Base-by-base conservation (phyloP, 1,284 basidiomycete genomes). In the Austroboletus niveus region DNA sequence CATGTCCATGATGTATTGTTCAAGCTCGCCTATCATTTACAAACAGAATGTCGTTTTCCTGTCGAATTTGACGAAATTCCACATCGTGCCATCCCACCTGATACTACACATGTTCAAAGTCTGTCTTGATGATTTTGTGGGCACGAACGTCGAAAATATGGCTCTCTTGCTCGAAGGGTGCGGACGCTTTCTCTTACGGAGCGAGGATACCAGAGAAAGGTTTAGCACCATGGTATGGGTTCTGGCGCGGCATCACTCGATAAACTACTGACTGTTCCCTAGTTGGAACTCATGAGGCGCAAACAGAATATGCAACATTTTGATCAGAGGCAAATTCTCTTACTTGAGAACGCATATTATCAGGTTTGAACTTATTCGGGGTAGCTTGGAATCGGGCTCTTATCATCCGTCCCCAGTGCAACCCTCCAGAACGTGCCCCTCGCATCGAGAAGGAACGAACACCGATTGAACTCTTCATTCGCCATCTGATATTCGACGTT, bases 311-410 rank as follows among this genome's bases (percentile, higher is more conserved):
- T 92, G 70, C 87, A 92, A 58, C 93, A 98, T 64, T 83, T 99
- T 39, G 95, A 99, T 69, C 87, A 92, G 63, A 79, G 94, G 11
- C 93, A 97, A 62, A 75, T 87, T 5, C 78, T 98, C 29, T 74
- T 98, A 59, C 81, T 99, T 31, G 97, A 99, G 71, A 99, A 99
- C 67, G 97, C 97, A 0, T 99, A 98, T 70, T 99, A 98, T 68
- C 94, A 94, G 79, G 92, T 92, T 54, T 51, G 73, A 63, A 24
- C 14, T 35, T 29, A 4, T 5, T 17, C 31, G 27, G 46, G 4
- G 47, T 12, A 35, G 20, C 15, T 41, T 39, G 11, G 47, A n/a
- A 40, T 27, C 48, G 30, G 30, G 39, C 38, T 35, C 54, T 59
- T 54, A 54, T 34, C n/a, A 22, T 60, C 51, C 35, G 43, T 43